Conservation (phyloP, 2,329 filamentous ascomycete species). For the Colletotrichum sp. region DNA sequence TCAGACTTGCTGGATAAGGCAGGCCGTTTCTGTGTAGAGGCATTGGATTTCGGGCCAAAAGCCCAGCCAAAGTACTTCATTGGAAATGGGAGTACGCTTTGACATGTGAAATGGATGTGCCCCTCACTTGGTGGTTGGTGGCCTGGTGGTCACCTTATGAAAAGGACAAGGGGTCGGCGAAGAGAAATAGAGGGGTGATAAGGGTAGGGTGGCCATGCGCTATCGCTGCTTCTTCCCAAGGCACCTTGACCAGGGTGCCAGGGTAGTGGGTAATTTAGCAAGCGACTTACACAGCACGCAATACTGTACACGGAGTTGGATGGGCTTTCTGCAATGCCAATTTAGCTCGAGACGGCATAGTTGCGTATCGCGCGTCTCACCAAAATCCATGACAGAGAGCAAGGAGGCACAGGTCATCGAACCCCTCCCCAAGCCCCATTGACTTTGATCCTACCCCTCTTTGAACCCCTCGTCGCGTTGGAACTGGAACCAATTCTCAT, state of each 20-base stretch:
- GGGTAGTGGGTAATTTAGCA: no score
- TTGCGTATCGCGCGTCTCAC: slow-evolving; percentile 9
- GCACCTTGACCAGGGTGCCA: neutral
- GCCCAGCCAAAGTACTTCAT: neutral
- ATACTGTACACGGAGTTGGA: neutral
- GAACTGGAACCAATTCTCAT: neutral
- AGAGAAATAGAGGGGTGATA: neutral
- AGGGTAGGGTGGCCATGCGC: neutral
- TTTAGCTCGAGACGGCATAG: neutral
- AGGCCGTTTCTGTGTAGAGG: neutral
- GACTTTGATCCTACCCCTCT: neutral
- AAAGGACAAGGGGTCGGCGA: neutral
- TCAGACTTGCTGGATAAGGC: neutral
- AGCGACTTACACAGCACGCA: no score
- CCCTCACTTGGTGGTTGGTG: neutral
- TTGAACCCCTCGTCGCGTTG: neutral
- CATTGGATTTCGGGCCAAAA: neutral
- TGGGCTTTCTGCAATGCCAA: neutral
- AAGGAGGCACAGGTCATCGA: neutral
- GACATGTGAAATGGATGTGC: neutral
- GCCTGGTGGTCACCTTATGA: neutral
- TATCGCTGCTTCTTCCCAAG: neutral
- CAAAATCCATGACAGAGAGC: neutral
- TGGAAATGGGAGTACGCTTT: neutral
- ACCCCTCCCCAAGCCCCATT: neutral